phyloP scores from a whole-genome alignment of 768 basidiomycete genomes.

The Lactarius deliciosus region DNA sequence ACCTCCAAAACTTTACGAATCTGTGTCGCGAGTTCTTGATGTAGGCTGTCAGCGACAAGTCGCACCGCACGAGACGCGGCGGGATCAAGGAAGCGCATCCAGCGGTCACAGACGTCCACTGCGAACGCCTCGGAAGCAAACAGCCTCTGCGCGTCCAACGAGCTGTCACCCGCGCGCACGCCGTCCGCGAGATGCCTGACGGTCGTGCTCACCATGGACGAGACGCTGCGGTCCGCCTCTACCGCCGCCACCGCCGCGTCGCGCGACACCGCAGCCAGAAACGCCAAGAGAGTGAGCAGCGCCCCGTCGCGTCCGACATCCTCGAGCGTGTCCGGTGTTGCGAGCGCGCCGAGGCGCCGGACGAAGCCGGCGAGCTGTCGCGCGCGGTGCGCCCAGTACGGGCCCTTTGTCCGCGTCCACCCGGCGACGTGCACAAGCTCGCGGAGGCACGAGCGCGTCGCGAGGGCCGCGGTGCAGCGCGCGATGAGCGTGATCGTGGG shows the following conservation, averaged over 20 bases:
- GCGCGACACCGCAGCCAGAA: not conserved
- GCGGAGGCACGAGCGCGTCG: slow-evolving; percentile 16
- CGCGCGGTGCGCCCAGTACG: slow-evolving; percentile 12
- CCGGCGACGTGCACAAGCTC: slow-evolving; percentile 5
- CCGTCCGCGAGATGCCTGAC: slow-evolving; percentile 13
- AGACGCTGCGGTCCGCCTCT: not conserved
- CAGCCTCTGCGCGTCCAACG: slow-evolving; percentile 5
- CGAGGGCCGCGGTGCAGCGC: slow-evolving; percentile 17
- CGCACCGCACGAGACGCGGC: not conserved
- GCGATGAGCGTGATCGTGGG: slow-evolving; percentile 8
- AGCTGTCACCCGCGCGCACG: slow-evolving; percentile 3
- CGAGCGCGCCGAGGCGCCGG: not conserved
- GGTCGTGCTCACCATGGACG: slow-evolving; percentile 11
- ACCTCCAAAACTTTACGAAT: not conserved
- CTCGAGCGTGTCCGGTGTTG: not conserved
- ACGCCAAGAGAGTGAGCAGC: not conserved
- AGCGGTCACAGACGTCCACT: not conserved
- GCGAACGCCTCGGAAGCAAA: slow-evolving; percentile 1
- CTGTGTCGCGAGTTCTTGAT: not conserved
- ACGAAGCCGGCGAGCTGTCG: not conserved
- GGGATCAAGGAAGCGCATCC: not conserved
- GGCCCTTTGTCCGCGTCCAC: slow-evolving; percentile 8
- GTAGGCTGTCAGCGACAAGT: not conserved
- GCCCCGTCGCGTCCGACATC: slow-evolving; percentile 10
- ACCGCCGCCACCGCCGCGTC: not conserved